Base-by-base conservation (phyloP, 352 stramenopile species). In the Phytophthora capsici region DNA sequence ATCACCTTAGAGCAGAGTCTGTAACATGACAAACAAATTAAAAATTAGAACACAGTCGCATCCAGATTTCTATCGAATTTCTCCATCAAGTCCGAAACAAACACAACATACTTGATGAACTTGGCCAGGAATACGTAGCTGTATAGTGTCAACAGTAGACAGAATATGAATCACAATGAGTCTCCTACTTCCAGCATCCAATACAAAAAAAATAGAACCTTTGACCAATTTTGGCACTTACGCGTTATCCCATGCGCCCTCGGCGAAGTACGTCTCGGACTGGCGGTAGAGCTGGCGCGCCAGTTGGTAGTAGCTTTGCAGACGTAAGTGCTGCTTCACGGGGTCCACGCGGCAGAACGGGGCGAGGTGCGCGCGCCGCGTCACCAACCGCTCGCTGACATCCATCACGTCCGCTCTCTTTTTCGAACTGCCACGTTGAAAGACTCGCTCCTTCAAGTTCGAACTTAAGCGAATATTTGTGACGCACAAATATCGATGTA, bases 81-180 rank as follows among this genome's bases (percentile, higher is more conserved):
- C 41, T 30, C 8, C 26, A 32, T 28, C 25, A 28, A 28, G 7
- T 38, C 34, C 34, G 10, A n/a, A 19, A 53, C 16, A 28, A 55
- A 51, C 26, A 45, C 40, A n/a, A 68, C 75, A 28, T 69, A 94
- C 86, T 91, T 90, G 71, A 93, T 89, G 53, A 93, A 91, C 36
- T 81, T 85, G 51, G 81, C 84, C n/a, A 94, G 66, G 50, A 88
- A 87, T 37, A 93, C 86, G 61, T 93, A 94, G n/a, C 86, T 94
- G 53, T 17, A 69, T 8, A 46, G 22, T 16, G 13, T 6, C 25
- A 46, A 0, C 30, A 52, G 14, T 13, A 43, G 34, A 46, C 22
- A 61, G 2, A 41, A 17, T 19, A 63, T 8, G 4, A 30, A 41
- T 16, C 4, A 20, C 20, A 71, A 28, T 54, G 3, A 62, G 30